Evolutionary conservation across 345 rosid species (phyloP).

Genomic region (Salix arbutifolia): DNA sequence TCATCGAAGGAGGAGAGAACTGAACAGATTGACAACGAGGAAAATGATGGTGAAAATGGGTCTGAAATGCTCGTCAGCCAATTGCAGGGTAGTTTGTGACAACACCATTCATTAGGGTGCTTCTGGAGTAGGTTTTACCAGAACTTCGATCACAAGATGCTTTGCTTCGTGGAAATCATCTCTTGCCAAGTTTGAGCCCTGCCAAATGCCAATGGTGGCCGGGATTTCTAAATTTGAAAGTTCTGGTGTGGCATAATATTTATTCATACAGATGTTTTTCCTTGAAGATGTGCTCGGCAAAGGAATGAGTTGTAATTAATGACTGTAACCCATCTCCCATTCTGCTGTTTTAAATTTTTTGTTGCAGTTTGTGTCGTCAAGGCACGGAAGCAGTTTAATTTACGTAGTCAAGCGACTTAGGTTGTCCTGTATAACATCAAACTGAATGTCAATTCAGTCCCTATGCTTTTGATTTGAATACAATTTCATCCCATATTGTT

Average conservation of each 20-base stretch:
- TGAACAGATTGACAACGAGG: slow-evolving; percentile 8
- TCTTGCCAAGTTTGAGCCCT: not conserved
- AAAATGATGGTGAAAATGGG: slow-evolving; percentile 19
- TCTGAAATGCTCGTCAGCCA: slow-evolving; percentile 41
- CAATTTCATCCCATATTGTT: not conserved
- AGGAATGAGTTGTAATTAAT: not conserved
- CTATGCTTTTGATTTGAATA: not conserved
- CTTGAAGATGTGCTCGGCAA: not conserved
- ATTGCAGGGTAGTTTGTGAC: slow-evolving; percentile 40
- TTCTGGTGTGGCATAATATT: not conserved
- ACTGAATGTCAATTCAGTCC: not conserved
- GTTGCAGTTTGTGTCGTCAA: not conserved
- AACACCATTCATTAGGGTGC: not conserved
- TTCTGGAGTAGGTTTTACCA: not conserved
- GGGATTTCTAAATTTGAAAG: not conserved
- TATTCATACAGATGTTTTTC: not conserved
- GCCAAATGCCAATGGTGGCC: not conserved
- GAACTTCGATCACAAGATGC: not conserved
- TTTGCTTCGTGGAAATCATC: not conserved
- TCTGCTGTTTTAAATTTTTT: not conserved
- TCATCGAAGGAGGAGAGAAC: slow-evolving; percentile 11
- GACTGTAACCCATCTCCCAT: not conserved
- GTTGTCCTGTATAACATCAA: not conserved
- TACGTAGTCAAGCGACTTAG: too few relatives aligned
- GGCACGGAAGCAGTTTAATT: not conserved